A percentile compares a stretch with the other conserved stretches of the same genome.
phyloP scores from a whole-genome alignment of 225 moss, liverwort and hornwort species.

The Marchantia paleacea region DNA sequence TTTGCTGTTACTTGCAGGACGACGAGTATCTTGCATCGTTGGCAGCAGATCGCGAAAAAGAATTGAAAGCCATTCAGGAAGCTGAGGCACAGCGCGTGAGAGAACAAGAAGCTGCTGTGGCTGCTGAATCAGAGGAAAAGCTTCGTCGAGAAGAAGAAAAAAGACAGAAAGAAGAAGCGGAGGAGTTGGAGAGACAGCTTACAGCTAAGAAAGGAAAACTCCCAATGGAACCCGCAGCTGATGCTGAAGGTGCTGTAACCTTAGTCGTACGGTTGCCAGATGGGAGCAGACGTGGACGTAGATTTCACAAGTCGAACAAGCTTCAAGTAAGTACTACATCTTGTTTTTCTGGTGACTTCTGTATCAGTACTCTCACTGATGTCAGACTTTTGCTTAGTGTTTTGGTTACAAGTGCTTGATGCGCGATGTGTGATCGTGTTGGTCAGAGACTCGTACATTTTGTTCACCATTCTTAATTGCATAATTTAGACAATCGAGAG shows the following conservation, averaged over 20 bases:
- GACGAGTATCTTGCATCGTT: constrained; percentile 55
- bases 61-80: constrained; percentile 51
- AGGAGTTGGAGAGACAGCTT: constrained; percentile 56
- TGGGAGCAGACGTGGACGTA: constrained; percentile 54
- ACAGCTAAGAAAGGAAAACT: constrained; percentile 54
- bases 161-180: constrained; percentile 44
- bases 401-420: too few relatives aligned
- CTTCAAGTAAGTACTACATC: constrained; percentile 40
- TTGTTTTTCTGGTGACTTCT: not conserved
- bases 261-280: constrained; percentile 59
- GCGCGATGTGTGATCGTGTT: too few relatives aligned
- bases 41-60: constrained; percentile 58
- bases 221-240: constrained; percentile 50
- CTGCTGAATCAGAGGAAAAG: constrained; percentile 45
- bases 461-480: too few relatives aligned
- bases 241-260: constrained; percentile 50
- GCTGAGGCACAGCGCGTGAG: constrained; percentile 45
- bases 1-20: constrained; percentile 37
- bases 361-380: too few relatives aligned
- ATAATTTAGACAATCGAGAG: too few relatives aligned
- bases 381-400: too few relatives aligned
- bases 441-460: too few relatives aligned
- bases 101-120: constrained; percentile 51
- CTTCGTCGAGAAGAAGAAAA: constrained; percentile 49
- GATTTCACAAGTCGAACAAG: constrained; percentile 51